Conservation (phyloP, 345 rosid genomes). For the Garcia nutans region DNA sequence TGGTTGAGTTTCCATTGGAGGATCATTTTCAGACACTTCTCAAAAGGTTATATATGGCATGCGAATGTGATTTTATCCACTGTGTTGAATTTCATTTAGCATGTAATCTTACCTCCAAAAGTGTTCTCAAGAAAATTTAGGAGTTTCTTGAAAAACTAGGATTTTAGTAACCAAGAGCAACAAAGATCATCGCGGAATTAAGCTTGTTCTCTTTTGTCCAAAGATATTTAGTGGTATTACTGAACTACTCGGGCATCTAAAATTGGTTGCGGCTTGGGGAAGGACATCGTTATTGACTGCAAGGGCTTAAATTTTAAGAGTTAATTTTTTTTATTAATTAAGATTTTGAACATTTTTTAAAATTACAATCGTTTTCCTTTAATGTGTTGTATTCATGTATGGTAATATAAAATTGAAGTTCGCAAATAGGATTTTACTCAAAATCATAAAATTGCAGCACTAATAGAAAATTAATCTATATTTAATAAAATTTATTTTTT, state of each 20-base stretch:
- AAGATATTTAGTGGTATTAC: conserved; percentile 8
- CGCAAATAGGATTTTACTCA: too few species aligned
- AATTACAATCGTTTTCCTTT: too few species aligned
- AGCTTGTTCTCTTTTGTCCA: conserved; percentile 20
- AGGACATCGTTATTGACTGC: too few species aligned
- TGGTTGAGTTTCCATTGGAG: conserved; percentile 89
- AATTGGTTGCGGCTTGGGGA: too few species aligned
- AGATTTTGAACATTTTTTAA: too few species aligned
- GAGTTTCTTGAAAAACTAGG: conserved; percentile 65
- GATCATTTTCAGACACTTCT: conserved; percentile 84
- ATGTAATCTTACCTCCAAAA: conserved; percentile 4
- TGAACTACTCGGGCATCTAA: conserved; percentile 1
- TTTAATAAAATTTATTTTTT: too few species aligned
- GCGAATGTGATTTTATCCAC: conserved; percentile 42
- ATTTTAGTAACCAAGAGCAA: conserved; percentile 39
- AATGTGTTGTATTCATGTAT: too few species aligned
- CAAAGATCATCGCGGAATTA: conserved; percentile 18
- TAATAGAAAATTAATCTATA: too few species aligned
- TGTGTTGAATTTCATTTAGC: background rate
- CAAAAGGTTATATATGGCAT: conserved; percentile 71
- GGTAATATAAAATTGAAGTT: too few species aligned
- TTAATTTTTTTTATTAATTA: too few species aligned
- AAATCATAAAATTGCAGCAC: too few species aligned
- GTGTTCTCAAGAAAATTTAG: conserved; percentile 63
- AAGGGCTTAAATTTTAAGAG: too few species aligned